Evolutionary conservation across 1,139 yeast genomes (phyloP), one percentile per base, ranked within the genome.

Genomic region (Zhuliangozyma blackwelliae): DNA sequence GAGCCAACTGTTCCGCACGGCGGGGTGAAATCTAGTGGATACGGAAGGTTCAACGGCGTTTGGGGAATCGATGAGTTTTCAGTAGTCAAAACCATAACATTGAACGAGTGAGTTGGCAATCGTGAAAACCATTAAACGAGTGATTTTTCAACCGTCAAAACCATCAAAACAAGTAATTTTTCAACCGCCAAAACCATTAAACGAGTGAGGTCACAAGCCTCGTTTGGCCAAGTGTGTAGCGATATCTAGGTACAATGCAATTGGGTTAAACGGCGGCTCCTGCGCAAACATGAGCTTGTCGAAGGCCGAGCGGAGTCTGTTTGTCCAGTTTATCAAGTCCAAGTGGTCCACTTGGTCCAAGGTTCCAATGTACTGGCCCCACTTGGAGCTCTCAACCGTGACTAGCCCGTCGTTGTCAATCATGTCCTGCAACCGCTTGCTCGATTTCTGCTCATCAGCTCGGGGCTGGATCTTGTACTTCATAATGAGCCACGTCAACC

Each of bases 341-440:
- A 87, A 64, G 58, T 89, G 97, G 56, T 89, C 96, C 4, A 86
- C 89, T 45, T 80, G 72, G 31, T 79, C 79, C 30, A 89, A 57
- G 0, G 94, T 84, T 0, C 96, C 97, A 46, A 81, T 52, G 55
- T 85, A 87, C 29, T 75, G 62, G 0, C 96, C 97, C 96, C 96
- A 89, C 51, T 74, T 75, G 1, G 95, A 68, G 41, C 95, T 84
- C 29, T 68, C 66, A 1, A 87, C 84, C 44, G 92, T 82, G 1
- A 89, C 95, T 61, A 89, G 59, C 0, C 97, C 97, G 61, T 89
- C 97, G 55, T 87, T 89, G 26, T 76, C 82, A 9, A 52, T 34
- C n/a, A 37, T 34, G 3, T 27, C 37, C 12, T 40, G 39, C 12
- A 39, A 36, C 23, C 23, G 7, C 10, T 35, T 29, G 13, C 31